Evolutionary conservation across 2,329 filamentous ascomycete genomes (phyloP).

Genomic region (Hypoxylon sp.): DNA sequence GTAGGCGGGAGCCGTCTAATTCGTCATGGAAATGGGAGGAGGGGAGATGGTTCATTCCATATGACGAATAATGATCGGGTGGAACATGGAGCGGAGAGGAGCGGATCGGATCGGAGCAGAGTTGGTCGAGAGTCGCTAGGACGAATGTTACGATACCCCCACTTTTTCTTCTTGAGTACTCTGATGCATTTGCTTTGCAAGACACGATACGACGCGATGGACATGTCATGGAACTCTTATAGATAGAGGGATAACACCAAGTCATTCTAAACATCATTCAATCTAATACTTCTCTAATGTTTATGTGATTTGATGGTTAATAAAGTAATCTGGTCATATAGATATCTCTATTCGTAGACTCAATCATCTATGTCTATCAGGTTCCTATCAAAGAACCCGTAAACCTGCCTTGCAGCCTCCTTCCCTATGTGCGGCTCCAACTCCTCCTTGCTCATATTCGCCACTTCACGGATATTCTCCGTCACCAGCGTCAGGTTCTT

Average conservation of each 20-base stretch:
- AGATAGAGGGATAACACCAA: slow-evolving; percentile 30
- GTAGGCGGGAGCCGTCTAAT: slow-evolving; percentile 7
- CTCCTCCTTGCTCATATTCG: slow-evolving; percentile 85
- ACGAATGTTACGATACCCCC: slow-evolving; percentile 53
- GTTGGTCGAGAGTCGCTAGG: slow-evolving; percentile 23
- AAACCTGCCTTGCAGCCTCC: slow-evolving; percentile 82
- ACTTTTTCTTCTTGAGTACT: slow-evolving; percentile 33
- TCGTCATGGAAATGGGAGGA: neutral
- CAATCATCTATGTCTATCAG: slow-evolving; percentile 67
- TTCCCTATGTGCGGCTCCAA: slow-evolving; percentile 82
- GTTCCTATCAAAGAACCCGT: slow-evolving; percentile 82
- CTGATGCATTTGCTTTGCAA: slow-evolving; percentile 15
- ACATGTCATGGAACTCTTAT: slow-evolving; percentile 10
- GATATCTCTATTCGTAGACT: neutral
- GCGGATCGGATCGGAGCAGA: neutral
- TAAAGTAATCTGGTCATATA: neutral
- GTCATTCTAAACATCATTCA: neutral
- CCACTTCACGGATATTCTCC: slow-evolving; percentile 84
- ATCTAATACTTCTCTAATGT: neutral
- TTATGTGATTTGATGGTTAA: neutral
- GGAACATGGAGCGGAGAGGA: slow-evolving; percentile 1
- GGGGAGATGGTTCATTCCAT: slow-evolving; percentile 11
- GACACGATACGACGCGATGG: slow-evolving; percentile 22
- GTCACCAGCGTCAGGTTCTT: slow-evolving; percentile 79
- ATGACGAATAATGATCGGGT: neutral